Evolutionary conservation across 2,329 filamentous ascomycete genomes (phyloP).

Genomic region (Taxawa tesnikishii): DNA sequence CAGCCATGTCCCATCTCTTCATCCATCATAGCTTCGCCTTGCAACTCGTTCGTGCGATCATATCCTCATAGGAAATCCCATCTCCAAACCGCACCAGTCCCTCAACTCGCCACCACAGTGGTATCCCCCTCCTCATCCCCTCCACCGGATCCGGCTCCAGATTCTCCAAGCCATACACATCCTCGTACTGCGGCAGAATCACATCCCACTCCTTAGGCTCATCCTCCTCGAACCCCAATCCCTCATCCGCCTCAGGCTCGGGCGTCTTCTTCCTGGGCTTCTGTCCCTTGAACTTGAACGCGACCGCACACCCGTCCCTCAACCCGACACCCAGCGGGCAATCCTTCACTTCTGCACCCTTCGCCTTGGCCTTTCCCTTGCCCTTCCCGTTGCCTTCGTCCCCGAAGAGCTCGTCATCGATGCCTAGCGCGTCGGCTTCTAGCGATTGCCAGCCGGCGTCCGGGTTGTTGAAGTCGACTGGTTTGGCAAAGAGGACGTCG

Average conservation of each 20-base stretch:
- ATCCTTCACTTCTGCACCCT: constrained; percentile 13
- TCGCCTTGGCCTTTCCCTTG: constrained; percentile 22
- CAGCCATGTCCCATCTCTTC: too few relatives aligned
- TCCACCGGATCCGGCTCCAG: constrained; percentile 5
- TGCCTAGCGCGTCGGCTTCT: constrained; percentile 11
- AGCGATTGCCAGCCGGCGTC: constrained; percentile 26
- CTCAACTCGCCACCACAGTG: neutral
- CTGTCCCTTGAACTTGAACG: constrained; percentile 19
- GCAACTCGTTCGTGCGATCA: too few relatives aligned
- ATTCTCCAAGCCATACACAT: constrained; percentile 7
- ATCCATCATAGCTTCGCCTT: too few relatives aligned
- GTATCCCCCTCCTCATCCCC: neutral
- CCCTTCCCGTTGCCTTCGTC: constrained; percentile 20
- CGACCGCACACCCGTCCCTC: constrained; percentile 19
- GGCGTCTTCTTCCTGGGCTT: neutral
- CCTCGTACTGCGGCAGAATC: constrained; percentile 6
- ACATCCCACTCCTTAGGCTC: constrained; percentile 10
- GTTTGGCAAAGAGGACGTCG: constrained; percentile 28
- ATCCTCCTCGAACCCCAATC: constrained; percentile 10
- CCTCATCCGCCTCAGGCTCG: constrained; percentile 9
- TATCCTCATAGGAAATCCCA: too few relatives aligned
- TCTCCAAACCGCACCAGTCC: neutral
- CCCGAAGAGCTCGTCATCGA: constrained; percentile 14
- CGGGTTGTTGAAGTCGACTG: constrained; percentile 27
- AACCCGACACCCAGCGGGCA: constrained; percentile 24